Base-by-base conservation (phyloP, 768 basidiomycete species). In the Hysterangium stoloniferum region DNA sequence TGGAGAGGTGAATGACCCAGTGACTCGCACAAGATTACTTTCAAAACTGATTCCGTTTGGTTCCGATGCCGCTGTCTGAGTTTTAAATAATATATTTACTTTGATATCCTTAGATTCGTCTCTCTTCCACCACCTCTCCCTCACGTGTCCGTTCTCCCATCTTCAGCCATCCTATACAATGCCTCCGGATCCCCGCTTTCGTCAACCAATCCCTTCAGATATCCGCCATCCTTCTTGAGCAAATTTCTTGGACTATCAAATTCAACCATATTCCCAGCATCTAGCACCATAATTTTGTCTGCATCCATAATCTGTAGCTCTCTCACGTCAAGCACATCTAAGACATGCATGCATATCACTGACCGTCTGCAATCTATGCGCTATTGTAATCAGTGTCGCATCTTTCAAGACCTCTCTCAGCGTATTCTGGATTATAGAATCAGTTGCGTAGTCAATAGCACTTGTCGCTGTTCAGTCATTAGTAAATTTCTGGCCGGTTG, bases 311-410 rank as follows among this genome's bases (percentile, higher is more conserved):
- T 70, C 1, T 73, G 37, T 64, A 63, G 52, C 68, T 67, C 54
- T 72, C 72, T 52, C 49, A 43, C 17, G 12, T 29, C 8, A 19
- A 22, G 11, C n/a, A 36, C 9, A 20, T 13, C 20, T 33, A 8
- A 27, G 29, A 27, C 6, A n/a, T 37, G 37, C n/a, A n/a, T n/a
- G n/a, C n/a, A n/a, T n/a, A n/a, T 27, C 2, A 17, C 24, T 34
- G 13, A 25, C 28, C 27, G 66, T 68, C 20, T 63, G 64, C 20
- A 68, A 44, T 40, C 75, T 64, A 56, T 76, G 73, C 1, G 74
- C 75, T 12, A 77, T 69, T 15, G 73, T 76, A 25, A 77, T 60
- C 13, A 78, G 61, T 0, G 80, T 82, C 6, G 60, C 64, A 41
- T 67, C 68, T 31, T 54, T 61, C 3, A 69, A 67, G 1, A 68